These are phyloP conservation scores for Oryza australiensis DNA, from an alignment of 176 grass and related monocot genomes.

Conservation along the genomic window DNA sequence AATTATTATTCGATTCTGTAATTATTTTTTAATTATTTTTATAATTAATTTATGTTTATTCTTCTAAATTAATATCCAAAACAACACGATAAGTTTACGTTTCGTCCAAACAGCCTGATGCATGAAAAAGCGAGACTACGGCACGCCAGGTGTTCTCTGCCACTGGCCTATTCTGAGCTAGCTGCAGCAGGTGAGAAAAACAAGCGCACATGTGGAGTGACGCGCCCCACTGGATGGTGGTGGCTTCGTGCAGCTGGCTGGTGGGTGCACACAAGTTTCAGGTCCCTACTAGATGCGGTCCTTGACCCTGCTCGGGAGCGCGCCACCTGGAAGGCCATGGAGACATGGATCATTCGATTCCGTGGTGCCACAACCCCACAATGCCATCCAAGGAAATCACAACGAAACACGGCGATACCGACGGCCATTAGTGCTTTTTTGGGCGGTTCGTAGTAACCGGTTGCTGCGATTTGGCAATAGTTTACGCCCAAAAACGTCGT, in stretches of 20 bases:
- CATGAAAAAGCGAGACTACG: too few species aligned
- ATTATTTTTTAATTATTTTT: too few species aligned
- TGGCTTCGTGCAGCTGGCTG: neutral
- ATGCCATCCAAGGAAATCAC: neutral
- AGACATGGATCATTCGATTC: neutral
- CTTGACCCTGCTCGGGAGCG: neutral
- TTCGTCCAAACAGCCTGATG: too few species aligned
- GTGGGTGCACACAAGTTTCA: neutral
- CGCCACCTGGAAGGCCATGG: conserved; percentile 1
- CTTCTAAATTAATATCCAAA: too few species aligned
- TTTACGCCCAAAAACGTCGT: neutral
- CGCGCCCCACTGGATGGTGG: neutral
- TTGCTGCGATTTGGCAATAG: neutral
- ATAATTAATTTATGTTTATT: too few species aligned
- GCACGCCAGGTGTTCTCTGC: conserved; percentile 8
- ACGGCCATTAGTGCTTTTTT: neutral
- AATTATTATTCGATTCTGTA: too few species aligned
- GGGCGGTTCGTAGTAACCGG: neutral
- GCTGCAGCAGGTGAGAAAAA: neutral
- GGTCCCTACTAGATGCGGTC: conserved; percentile 7
- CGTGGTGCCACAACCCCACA: neutral
- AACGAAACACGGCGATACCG: conserved; percentile 6
- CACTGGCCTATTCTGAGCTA: conserved; percentile 16
- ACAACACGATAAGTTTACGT: too few species aligned
- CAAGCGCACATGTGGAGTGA: neutral